phyloP scores from a whole-genome alignment of 768 basidiomycete species.

The Termitomyces sp. region DNA sequence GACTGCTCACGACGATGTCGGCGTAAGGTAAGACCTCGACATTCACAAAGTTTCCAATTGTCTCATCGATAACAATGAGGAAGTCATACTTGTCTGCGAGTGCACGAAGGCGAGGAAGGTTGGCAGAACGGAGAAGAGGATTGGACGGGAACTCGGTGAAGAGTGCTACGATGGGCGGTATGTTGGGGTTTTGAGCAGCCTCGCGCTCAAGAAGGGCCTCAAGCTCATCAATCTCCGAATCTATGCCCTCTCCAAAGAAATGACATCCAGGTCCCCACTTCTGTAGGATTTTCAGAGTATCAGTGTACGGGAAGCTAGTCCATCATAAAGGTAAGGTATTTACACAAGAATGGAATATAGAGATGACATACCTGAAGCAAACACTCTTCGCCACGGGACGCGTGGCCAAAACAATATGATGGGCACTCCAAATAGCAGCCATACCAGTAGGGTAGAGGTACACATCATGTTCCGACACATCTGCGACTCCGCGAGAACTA shows the following conservation, averaged over 20 bases:
- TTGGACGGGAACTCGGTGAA: slow-evolving; percentile 97
- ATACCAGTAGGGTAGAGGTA: slow-evolving; percentile 87
- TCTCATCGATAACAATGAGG: slow-evolving; percentile 89
- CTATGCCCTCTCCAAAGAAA: slow-evolving; percentile 80
- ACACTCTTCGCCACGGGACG: slow-evolving; percentile 73
- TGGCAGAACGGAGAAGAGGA: slow-evolving; percentile 82
- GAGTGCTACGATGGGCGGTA: slow-evolving; percentile 70
- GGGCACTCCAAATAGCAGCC: slow-evolving; percentile 92
- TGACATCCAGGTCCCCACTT: slow-evolving; percentile 97
- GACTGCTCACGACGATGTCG: slow-evolving; percentile 87
- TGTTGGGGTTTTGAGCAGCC: slow-evolving; percentile 30
- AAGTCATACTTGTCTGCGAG: slow-evolving; percentile 90
- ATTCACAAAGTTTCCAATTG: slow-evolving; percentile 91
- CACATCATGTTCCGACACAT: slow-evolving; percentile 82
- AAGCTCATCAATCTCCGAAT: slow-evolving; percentile 71
- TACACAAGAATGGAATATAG: not conserved
- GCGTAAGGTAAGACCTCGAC: slow-evolving; percentile 84
- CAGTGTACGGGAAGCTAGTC: slow-evolving; percentile 89
- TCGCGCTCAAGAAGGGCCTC: slow-evolving; percentile 57
- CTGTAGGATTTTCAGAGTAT: slow-evolving; percentile 88
- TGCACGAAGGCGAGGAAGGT: slow-evolving; percentile 67
- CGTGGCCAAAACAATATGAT: slow-evolving; percentile 59
- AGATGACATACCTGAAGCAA: slow-evolving; percentile 79
- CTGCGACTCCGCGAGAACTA: slow-evolving; percentile 63
- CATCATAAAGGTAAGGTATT: not conserved